Evolutionary conservation across 2,329 filamentous ascomycete genomes (phyloP), one percentile per base, ranked within the genome.

Genomic region (Domatiomyces globalis): DNA sequence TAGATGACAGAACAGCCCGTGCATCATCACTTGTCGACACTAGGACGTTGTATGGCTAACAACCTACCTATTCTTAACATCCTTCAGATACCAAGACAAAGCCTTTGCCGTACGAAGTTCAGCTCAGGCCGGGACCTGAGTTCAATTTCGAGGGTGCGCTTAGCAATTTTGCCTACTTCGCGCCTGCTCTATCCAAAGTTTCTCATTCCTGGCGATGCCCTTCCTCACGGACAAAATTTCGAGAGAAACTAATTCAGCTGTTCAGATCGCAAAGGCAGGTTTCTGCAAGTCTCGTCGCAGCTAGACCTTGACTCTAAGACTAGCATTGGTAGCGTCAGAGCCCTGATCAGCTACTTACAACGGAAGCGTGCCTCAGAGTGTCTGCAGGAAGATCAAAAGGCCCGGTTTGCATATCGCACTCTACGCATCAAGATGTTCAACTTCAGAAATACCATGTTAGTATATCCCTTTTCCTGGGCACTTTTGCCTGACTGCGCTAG

Each of bases 251-350:
- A 68, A 29, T 59, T 69, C 48, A 70, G 71, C 3, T 71, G 73
- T 50, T 73, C 71, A n/a, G 75, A 75, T 6, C 71, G 73, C 33
- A 80, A 84, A 60, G 79, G 80, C 27, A 79, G 76, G 53, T 63
- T 85, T 6, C 73, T 94, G 59, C 79, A 80, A 45, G 74, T 94
- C 7, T 80, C 83, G 2, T 77, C 84, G 1, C 78, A 72, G 54
- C 75, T 94, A 54, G 81, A 94, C 61, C 69, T 92, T 50, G 83
- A 90, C 2, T 90, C 84, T 60, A 71, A 68, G 5, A 64, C 85
- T 10, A 86, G 87, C 71, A 72, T 94, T 46, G 85, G 87, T 2
- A 96, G 92, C 67, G 85, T 84, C 22, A 87, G 89, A n/a, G 89
- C 89, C 22, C 70, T 96, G 2, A 69, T 96, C n/a, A 76, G 78